Percentiles rank a stretch among this genome's conserved stretches.
These are phyloP conservation scores for Talaromyces sp. DNA, from an alignment of 2,329 filamentous ascomycete genomes.

Conservation along the genomic window DNA sequence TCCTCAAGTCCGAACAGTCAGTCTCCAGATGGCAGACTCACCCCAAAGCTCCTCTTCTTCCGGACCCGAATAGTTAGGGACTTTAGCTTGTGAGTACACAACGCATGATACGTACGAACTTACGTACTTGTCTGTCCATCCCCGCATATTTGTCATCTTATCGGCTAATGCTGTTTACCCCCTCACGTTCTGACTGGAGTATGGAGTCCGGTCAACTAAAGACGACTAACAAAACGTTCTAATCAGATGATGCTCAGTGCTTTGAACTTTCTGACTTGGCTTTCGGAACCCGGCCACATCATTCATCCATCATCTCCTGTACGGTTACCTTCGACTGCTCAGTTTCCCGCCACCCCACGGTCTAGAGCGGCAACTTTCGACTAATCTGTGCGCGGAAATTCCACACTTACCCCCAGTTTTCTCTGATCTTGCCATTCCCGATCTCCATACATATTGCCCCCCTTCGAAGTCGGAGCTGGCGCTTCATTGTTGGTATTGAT, in stretches of 20 bases:
- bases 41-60: background rate
- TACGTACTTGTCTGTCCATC: background rate
- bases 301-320: background rate
- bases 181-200: background rate
- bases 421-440: constrained; percentile 1
- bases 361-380: background rate
- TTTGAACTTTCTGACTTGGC: constrained; percentile 1
- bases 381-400: background rate
- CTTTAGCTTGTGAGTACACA: background rate
- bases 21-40: background rate
- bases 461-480: constrained; percentile 5
- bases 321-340: background rate
- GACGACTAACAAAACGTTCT: background rate
- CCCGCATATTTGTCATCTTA: background rate
- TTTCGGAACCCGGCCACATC: background rate
- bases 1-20: background rate
- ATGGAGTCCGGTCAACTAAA: background rate
- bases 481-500: constrained; percentile 20
- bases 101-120: background rate
- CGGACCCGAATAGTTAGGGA: background rate
- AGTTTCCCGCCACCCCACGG: constrained; percentile 4
- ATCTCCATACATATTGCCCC: constrained; percentile 6
- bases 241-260: background rate
- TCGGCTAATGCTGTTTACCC: background rate
- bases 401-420: background rate